These are phyloP conservation scores for Wickerhamiella vanderwaltii DNA, from an alignment of 805 yeast species.

Conservation along the genomic window DNA sequence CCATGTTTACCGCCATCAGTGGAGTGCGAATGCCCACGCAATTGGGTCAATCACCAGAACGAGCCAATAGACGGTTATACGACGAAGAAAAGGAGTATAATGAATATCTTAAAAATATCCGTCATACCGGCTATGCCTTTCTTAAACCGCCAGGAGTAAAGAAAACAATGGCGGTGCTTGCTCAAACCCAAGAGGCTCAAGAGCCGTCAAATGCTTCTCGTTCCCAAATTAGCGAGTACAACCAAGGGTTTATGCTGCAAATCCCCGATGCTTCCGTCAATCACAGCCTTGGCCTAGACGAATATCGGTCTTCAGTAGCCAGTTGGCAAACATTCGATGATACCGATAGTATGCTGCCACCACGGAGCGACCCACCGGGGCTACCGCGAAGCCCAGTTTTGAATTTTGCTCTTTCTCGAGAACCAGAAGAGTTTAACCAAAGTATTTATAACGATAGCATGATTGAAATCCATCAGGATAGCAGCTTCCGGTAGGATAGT, in stretches of 20 bases:
- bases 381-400: constrained; percentile 7
- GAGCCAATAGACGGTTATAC: background rate
- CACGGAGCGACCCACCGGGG: constrained; percentile 4
- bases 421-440: background rate
- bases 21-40: too few relatives aligned
- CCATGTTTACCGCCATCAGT: too few relatives aligned
- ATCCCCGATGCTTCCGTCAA: constrained; percentile 10
- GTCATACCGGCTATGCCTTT: constrained; percentile 37
- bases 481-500: background rate
- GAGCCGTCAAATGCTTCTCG: background rate
- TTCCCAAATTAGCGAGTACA: constrained; percentile 1
- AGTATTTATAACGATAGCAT: constrained; percentile 3
- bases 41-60: background rate
- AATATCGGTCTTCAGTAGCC: constrained; percentile 3
- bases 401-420: constrained; percentile 2
- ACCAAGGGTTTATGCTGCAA: constrained; percentile 7
- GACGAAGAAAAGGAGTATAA: background rate
- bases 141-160: constrained; percentile 49
- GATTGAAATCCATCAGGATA: constrained; percentile 10
- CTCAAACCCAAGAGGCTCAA: constrained; percentile 21
- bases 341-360: constrained; percentile 11
- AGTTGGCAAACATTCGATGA: constrained; percentile 7
- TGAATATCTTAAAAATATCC: constrained; percentile 23
- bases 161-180: constrained; percentile 35
- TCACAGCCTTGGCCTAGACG: background rate